Conservation (phyloP, 768 basidiomycete species). For the Pulveroboletus sp. region DNA sequence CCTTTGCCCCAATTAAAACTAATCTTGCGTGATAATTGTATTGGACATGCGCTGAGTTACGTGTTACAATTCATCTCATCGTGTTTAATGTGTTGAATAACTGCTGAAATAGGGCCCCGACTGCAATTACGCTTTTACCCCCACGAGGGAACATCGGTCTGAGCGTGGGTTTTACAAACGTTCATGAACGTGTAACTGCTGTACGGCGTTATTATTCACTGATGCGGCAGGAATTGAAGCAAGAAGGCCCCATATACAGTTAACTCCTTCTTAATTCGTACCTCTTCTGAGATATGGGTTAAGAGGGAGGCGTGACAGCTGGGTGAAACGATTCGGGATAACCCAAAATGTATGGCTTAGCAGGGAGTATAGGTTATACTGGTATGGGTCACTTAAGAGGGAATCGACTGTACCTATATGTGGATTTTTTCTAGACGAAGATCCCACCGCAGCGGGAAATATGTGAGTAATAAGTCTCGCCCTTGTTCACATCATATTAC, state of each 20-base stretch:
- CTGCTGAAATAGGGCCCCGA: background rate
- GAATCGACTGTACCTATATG: too few relatives aligned
- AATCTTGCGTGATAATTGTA: too few relatives aligned
- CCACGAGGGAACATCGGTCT: slow-evolving; percentile 6
- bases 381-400: too few relatives aligned
- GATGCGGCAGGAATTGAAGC: too few relatives aligned
- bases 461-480: too few relatives aligned
- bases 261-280: too few relatives aligned
- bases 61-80: background rate
- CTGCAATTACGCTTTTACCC: slow-evolving; percentile 3
- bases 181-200: slow-evolving; percentile 1
- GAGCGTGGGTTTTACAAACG: slow-evolving; percentile 1
- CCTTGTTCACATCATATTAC: background rate
- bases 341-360: too few relatives aligned
- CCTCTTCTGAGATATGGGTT: too few relatives aligned
- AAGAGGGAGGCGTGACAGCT: too few relatives aligned
- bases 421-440: background rate
- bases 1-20: background rate
- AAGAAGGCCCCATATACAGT: too few relatives aligned
- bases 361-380: too few relatives aligned
- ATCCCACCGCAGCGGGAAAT: background rate
- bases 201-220: background rate
- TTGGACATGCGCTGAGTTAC: background rate
- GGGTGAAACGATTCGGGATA: too few relatives aligned
- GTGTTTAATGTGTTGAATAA: background rate